These are phyloP conservation scores for Verticillium tricorpus DNA, from an alignment of 2,329 filamentous ascomycete species.

Conservation along the genomic window DNA sequence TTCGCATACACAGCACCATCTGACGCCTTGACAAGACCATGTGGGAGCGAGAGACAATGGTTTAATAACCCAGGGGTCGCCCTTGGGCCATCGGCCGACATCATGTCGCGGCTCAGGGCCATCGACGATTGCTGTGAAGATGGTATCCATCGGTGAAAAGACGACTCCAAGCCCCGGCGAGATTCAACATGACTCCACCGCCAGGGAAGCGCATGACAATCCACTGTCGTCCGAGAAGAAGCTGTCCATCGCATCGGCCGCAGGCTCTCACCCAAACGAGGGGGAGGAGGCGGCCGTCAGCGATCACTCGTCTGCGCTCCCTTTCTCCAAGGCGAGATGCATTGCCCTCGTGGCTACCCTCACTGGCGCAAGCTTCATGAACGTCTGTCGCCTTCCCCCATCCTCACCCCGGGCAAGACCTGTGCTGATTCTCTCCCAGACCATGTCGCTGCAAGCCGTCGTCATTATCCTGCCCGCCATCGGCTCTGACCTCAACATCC, in stretches of 20 bases:
- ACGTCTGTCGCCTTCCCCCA: slow-evolving; percentile 32
- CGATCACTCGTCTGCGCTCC: slow-evolving; percentile 3
- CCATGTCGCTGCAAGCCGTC: slow-evolving; percentile 51
- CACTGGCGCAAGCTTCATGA: slow-evolving; percentile 52
- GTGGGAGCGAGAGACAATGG: neutral
- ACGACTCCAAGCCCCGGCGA: neutral
- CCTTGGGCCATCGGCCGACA: neutral
- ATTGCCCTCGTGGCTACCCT: slow-evolving; percentile 51
- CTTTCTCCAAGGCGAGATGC: slow-evolving; percentile 44
- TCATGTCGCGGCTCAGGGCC: neutral
- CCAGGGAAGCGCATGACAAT: neutral
- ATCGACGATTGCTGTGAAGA: neutral
- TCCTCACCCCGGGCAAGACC: neutral
- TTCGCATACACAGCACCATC: neutral
- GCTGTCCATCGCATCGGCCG: neutral
- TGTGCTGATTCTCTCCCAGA: slow-evolving; percentile 29
- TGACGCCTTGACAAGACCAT: neutral
- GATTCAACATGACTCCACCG: neutral
- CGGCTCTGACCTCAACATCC: slow-evolving; percentile 49
- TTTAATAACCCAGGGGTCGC: neutral
- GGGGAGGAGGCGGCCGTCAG: neutral
- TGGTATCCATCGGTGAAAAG: neutral
- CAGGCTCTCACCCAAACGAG: neutral
- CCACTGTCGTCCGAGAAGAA: neutral
- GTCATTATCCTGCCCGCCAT: slow-evolving; percentile 63